Evolutionary conservation across 345 rosid species (phyloP).

Genomic region (Citrus hindsii): DNA sequence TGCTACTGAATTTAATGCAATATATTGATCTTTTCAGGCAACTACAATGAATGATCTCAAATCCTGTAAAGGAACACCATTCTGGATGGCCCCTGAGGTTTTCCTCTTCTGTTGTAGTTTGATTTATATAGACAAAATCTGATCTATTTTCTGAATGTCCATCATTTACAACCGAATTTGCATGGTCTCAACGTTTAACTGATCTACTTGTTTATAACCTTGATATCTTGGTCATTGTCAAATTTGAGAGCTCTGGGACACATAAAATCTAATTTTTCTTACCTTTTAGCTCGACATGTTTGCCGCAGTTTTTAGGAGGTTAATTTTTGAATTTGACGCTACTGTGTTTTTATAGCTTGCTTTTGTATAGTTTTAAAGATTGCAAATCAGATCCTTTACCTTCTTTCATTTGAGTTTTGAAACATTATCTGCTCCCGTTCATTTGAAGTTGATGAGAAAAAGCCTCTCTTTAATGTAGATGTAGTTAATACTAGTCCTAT

Average conservation of each 20-base stretch:
- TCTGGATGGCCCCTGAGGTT: constrained; percentile 99
- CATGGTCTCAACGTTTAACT: not conserved
- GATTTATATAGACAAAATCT: not conserved
- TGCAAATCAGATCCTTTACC: no score
- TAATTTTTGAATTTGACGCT: not conserved
- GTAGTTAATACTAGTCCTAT: no score
- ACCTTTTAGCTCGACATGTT: no score
- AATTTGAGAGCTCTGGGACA: not conserved
- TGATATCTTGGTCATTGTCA: not conserved
- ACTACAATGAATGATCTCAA: constrained; percentile 66
- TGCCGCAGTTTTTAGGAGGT: not conserved
- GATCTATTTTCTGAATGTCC: not conserved
- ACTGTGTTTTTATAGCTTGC: no score
- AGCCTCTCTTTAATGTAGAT: no score
- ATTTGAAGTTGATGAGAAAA: no score
- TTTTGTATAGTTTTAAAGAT: no score
- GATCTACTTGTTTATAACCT: not conserved
- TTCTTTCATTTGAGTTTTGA: no score
- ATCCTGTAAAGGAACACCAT: constrained; percentile 78
- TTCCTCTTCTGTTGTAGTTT: constrained; percentile 18
- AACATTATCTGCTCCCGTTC: no score
- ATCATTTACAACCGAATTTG: not conserved
- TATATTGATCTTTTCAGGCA: constrained; percentile 46
- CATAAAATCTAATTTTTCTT: not conserved
- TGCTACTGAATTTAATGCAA: not conserved